Base-by-base conservation (phyloP, 345 rosid species). In the Aurinia saxatilis region DNA sequence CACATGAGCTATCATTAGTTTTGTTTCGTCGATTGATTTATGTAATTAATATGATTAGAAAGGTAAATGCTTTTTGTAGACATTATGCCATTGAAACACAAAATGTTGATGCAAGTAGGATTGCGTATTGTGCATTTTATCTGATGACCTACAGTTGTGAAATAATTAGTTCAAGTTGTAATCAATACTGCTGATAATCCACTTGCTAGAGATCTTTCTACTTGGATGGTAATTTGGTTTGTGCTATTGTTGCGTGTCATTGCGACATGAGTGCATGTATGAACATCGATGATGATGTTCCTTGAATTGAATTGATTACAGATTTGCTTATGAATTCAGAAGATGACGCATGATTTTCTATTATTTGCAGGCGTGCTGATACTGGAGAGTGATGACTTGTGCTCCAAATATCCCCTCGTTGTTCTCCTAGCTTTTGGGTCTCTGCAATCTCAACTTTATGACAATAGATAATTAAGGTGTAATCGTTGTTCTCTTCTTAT, bases 291-390 rank as follows among this genome's bases (percentile, higher is more conserved):
- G 31, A 18, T 36, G 17, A 1, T 53, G 31, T 36, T 36, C 12
- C 47, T 23, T 38, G 0, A 8, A 21, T n/a, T 11, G 14, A 15
- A 1, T 2, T 19, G 45, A n/a, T 10, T 8, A 10, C 1, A 13
- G n/a, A 23, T 36, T 42, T 21, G 6, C 1, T 10, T 8, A 6
- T 10, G 17, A 39, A 12, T 40, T 10, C 16, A 29, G 65, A 40
- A 49, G 40, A 14, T 49, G 59, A 49, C 12, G 0, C 9, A 40
- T 14, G 44, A 3, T 21, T 15, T 34, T 50, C 14, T 67, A 2
- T 50, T 30, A 9, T 33, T 58, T 67, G 46, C 60, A 67, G 66
- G 66, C 31, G 5, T 58, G 65, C 2, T 19, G 38, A 40, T 50
- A 21, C 30, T 31, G 18, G 46, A 58, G 29, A 23, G 38, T 12